Evolutionary conservation across 768 basidiomycete species (phyloP), one percentile per base, ranked within the genome.

Genomic region (Tricholoma sp.): DNA sequence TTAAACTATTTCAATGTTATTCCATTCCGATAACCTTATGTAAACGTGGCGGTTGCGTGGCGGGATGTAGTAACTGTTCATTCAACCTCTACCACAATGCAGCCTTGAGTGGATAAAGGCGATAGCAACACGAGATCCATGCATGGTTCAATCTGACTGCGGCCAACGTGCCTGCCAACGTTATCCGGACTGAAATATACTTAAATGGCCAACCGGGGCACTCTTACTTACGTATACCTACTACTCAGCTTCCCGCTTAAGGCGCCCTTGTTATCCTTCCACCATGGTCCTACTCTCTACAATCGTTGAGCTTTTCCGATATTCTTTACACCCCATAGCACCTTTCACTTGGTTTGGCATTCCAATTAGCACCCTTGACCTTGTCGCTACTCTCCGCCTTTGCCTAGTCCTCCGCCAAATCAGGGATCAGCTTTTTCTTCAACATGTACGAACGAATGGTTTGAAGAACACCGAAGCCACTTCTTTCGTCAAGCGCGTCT

Each of bases 321-420:
- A 77, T 52, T 70, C 74, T 56, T 69, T 90, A 24, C 66, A 79
- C 55, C 88, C 87, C 17, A 68, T 88, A 36, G 76, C 83, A 0
- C 85, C 85, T 0, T 86, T 89, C 63, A 75, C 82, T 17, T 88
- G 84, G 84, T 80, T 88, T 64, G 85, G 83, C 4, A 66, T 81
- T 55, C 54, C 68, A 15, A 72, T 89, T 56, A 83, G 74, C 65
- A 80, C 85, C 0, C 75, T 92, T 31, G 90, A 91, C 67, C 65
- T 90, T 54, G 74, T 80, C 2, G 89, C 84, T 17, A 80, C 84
- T 0, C 67, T 91, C 54, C 80, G 89, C 34, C 80, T 91, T 41
- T 89, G 89, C 63, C 65, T 89, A 52, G 74, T 81, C 28, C 73
- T 92, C 34, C 79, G 89, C 0, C 87, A 89, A 67, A 70, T 91